Evolutionary conservation across 768 basidiomycete species (phyloP).

Genomic region (Tylopilus sp.): DNA sequence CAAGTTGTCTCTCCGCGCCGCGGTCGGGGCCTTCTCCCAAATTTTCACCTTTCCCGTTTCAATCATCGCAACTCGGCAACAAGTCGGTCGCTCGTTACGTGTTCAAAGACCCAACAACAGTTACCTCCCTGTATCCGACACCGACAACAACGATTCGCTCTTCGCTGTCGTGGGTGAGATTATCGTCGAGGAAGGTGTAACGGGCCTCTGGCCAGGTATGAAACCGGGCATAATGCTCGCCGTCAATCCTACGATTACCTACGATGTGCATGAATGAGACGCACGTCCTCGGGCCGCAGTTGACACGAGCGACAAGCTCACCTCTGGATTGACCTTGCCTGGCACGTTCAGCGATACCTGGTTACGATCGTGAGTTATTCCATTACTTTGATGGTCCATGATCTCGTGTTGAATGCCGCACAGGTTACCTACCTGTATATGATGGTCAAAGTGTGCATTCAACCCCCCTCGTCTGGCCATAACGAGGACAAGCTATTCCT

Average conservation of each 20-base stretch:
- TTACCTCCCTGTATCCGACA: background rate
- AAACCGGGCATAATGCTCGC: too few species aligned
- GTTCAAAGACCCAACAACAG: background rate
- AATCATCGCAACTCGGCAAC: too few species aligned
- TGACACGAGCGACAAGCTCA: too few species aligned
- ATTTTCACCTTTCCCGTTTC: conserved; percentile 98
- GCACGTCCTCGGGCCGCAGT: conserved; percentile 51
- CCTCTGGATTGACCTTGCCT: too few species aligned
- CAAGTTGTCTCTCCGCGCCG: conserved; percentile 85
- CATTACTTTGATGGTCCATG: too few species aligned
- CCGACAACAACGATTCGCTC: conserved; percentile 59
- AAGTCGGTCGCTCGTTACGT: conserved; percentile 50
- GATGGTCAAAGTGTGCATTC: conserved; percentile 95
- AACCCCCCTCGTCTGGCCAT: conserved; percentile 69
- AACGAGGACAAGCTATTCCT: too few species aligned
- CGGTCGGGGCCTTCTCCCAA: conserved; percentile 94
- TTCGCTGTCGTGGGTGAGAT: conserved; percentile 80
- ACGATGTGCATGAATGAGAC: too few species aligned
- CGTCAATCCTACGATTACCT: too few species aligned
- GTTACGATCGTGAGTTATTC: conserved; percentile 98
- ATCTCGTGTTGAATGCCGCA: background rate
- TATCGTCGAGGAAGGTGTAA: conserved; percentile 80
- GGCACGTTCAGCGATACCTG: conserved; percentile 91
- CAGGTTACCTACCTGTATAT: conserved; percentile 95
- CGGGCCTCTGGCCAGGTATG: conserved; percentile 86